phyloP scores from a whole-genome alignment of 108 stramenopile species.

The Nitzschia palea region DNA sequence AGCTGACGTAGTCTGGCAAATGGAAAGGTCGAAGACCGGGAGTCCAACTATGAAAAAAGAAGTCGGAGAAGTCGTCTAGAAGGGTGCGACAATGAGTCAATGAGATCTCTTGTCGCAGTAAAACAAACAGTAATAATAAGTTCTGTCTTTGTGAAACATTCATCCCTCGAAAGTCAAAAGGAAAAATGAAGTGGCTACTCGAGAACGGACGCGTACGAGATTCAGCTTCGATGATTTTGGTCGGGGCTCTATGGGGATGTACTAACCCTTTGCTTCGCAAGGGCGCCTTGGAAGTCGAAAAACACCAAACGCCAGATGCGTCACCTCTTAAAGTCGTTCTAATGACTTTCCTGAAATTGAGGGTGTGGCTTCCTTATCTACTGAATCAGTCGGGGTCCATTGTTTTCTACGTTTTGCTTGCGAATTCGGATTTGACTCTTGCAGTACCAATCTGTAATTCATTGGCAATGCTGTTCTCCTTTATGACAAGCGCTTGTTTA shows the following conservation, averaged over 20 bases:
- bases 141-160: too few relatives aligned
- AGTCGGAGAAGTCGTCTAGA: too few relatives aligned
- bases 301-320: conserved; percentile 5
- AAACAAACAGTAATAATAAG: too few relatives aligned
- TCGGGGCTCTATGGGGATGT: conserved; percentile 85
- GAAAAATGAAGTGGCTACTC: neutral
- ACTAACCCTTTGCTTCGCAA: conserved; percentile 84
- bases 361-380: conserved; percentile 74
- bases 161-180: neutral
- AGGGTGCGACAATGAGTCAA: too few relatives aligned
- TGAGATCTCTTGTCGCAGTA: too few relatives aligned
- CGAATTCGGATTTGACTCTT: conserved; percentile 64
- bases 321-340: conserved; percentile 29
- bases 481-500: conserved; percentile 54
- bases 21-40: too few relatives aligned
- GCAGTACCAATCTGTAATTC: conserved; percentile 85
- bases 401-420: conserved; percentile 70
- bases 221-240: conserved; percentile 54
- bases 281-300: conserved; percentile 41
- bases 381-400: conserved; percentile 83
- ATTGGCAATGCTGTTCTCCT: conserved; percentile 76
- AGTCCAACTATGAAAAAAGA: too few relatives aligned
- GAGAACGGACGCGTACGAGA: conserved; percentile 11
- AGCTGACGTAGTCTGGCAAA: too few relatives aligned
- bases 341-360: conserved; percentile 41